Evolutionary conservation across 768 basidiomycete species (phyloP).

Genomic region (Amyloporia xantha): DNA sequence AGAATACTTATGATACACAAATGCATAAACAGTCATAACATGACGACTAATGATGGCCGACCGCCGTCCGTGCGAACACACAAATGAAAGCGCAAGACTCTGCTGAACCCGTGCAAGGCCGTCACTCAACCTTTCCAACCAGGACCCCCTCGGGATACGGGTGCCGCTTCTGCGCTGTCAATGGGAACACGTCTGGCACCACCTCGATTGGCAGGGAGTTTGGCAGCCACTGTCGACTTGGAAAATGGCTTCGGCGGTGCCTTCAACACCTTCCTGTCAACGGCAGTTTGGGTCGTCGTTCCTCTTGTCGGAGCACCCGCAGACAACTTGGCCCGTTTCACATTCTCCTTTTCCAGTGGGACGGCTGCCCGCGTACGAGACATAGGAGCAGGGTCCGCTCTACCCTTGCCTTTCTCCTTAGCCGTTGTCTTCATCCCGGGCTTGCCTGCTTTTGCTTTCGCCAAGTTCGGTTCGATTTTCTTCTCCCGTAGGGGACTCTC

Average conservation of each 20-base stretch:
- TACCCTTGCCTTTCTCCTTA: slow-evolving; percentile 36
- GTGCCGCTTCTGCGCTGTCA: slow-evolving; percentile 59
- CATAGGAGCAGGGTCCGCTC: slow-evolving; percentile 7
- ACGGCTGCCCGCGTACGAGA: slow-evolving; percentile 11
- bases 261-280: not conserved
- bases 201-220: slow-evolving; percentile 21
- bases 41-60: too few relatives aligned
- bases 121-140: slow-evolving; percentile 40
- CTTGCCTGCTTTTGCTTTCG: slow-evolving; percentile 9
- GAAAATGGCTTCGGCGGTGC: slow-evolving; percentile 3
- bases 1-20: not conserved
- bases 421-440: slow-evolving; percentile 22
- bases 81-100: too few relatives aligned
- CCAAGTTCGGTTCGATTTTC: slow-evolving; percentile 30
- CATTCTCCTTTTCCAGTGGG: slow-evolving; percentile 25
- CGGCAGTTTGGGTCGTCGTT: not conserved
- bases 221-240: slow-evolving; percentile 5
- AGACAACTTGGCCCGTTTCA: slow-evolving; percentile 15
- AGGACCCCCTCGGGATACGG: slow-evolving; percentile 35
- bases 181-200: slow-evolving; percentile 63
- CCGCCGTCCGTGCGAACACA: too few relatives aligned
- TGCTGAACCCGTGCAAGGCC: too few relatives aligned
- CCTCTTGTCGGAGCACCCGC: not conserved
- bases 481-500: slow-evolving; percentile 46
- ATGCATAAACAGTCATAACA: not conserved